These are phyloP conservation scores for Leccinum pallidistipes DNA, from an alignment of 1,284 basidiomycete genomes.

Conservation along the genomic window DNA sequence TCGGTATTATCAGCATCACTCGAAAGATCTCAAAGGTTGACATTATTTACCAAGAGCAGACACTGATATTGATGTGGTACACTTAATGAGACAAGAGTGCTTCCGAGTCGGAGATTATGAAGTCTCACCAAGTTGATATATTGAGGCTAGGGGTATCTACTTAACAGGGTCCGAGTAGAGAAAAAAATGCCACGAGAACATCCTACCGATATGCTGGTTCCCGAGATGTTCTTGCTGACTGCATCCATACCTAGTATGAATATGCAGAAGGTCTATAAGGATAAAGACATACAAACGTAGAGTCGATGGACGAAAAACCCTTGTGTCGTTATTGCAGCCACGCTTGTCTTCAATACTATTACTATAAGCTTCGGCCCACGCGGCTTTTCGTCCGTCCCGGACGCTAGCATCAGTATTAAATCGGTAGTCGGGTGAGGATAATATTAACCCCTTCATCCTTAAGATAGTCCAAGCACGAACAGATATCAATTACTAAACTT, in stretches of 20 bases:
- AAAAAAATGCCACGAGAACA: neutral
- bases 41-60: neutral
- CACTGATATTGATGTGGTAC: neutral
- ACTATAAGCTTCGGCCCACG: no score
- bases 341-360: no score
- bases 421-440: no score
- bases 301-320: conserved; percentile 17
- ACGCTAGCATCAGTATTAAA: no score
- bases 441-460: neutral
- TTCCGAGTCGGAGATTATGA: no score
- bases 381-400: no score
- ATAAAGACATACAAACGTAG: conserved; percentile 11
- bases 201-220: conserved; percentile 10
- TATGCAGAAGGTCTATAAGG: neutral
- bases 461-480: neutral
- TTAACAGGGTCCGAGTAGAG: neutral
- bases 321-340: conserved; percentile 12
- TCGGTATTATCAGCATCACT: neutral
- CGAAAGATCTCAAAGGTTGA: neutral
- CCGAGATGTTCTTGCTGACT: conserved; percentile 15
- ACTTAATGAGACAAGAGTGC: neutral
- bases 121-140: no score
- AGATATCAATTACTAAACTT: neutral
- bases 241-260: neutral
- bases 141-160: conserved; percentile 4